Conservation (phyloP, 169 alveolate species). For the Plasmodium cynomolgi region DNA sequence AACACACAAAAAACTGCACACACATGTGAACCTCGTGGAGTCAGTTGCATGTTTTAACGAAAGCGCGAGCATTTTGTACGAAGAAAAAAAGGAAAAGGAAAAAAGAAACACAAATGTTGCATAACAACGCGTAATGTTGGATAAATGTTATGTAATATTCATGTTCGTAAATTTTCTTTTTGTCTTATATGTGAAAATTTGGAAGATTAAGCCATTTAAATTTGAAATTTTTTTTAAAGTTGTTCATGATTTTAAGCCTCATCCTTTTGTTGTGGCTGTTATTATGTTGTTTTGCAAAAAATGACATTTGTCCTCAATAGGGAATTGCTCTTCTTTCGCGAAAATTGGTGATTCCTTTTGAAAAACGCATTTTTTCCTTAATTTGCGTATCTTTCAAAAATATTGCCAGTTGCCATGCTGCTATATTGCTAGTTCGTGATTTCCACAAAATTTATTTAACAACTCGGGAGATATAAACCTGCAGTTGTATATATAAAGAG, state of each 20-base stretch:
- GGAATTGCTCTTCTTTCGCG: conserved; percentile 17
- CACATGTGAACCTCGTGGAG: conserved; percentile 24
- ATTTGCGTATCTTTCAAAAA: not conserved
- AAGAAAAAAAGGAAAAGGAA: conserved; percentile 13
- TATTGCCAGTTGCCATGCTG: not conserved
- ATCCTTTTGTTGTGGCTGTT: conserved; percentile 9
- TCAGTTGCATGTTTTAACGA: conserved; percentile 42
- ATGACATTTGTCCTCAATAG: conserved; percentile 24
- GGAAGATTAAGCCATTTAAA: not conserved
- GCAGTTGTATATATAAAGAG: conserved; percentile 5
- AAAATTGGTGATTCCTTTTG: conserved; percentile 30
- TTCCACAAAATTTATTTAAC: conserved; percentile 13
- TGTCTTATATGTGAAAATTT: conserved; percentile 19
- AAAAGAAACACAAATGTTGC: not conserved
- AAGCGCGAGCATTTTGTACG: conserved; percentile 8
- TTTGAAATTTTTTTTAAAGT: conserved; percentile 23
- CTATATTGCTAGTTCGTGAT: not conserved
- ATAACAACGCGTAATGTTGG: not conserved
- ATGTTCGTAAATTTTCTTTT: conserved; percentile 7
- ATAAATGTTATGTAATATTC: conserved; percentile 1
- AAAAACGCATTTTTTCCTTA: conserved; percentile 18
- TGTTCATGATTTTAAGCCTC: conserved; percentile 38
- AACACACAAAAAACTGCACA: conserved; percentile 19
- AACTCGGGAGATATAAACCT: conserved; percentile 6
- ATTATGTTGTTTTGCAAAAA: conserved; percentile 43